phyloP scores from a whole-genome alignment of 2,329 filamentous ascomycete genomes.

The Madurella fahalii region DNA sequence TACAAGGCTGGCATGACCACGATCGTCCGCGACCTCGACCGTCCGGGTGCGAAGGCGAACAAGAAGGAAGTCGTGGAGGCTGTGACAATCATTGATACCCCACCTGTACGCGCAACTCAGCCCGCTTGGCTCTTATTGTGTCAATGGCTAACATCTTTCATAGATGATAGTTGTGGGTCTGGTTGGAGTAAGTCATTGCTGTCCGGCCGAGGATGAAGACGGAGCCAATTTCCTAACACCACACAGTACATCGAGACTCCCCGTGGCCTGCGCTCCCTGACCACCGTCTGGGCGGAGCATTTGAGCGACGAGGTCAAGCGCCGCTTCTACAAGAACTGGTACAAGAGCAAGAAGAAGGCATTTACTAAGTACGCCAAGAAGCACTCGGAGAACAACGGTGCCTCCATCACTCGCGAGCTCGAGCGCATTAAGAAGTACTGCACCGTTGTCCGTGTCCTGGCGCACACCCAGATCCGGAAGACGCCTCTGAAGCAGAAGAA shows the following conservation, averaged over 20 bases:
- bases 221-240: slow-evolving; percentile 16
- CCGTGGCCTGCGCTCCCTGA: slow-evolving; percentile 97
- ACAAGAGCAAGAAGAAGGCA: slow-evolving; percentile 99
- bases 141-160: slow-evolving; percentile 65
- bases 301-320: slow-evolving; percentile 98
- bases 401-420: slow-evolving; percentile 91
- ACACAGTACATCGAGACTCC: slow-evolving; percentile 91
- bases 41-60: slow-evolving; percentile 98
- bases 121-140: slow-evolving; percentile 66
- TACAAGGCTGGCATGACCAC: slow-evolving; percentile 99
- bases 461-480: slow-evolving; percentile 99
- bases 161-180: slow-evolving; percentile 99
- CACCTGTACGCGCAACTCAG: slow-evolving; percentile 89
- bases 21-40: slow-evolving; percentile 98
- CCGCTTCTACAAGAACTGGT: slow-evolving; percentile 99
- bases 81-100: slow-evolving; percentile 83
- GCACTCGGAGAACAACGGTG: slow-evolving; percentile 89
- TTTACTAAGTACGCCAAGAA: slow-evolving; percentile 99
- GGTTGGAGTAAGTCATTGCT: slow-evolving; percentile 59
- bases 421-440: slow-evolving; percentile 99
- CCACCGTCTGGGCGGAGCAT: slow-evolving; percentile 99
- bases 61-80: slow-evolving; percentile 97
- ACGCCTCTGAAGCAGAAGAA: slow-evolving; percentile 99
- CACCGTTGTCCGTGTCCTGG: slow-evolving; percentile 97
- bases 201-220: slow-evolving; percentile 23